Percentiles rank a stretch among this genome's conserved stretches.
Evolutionary conservation across 805 yeast genomes (phyloP).

Genomic region (Wickerhamomyces kurtzmanii): DNA sequence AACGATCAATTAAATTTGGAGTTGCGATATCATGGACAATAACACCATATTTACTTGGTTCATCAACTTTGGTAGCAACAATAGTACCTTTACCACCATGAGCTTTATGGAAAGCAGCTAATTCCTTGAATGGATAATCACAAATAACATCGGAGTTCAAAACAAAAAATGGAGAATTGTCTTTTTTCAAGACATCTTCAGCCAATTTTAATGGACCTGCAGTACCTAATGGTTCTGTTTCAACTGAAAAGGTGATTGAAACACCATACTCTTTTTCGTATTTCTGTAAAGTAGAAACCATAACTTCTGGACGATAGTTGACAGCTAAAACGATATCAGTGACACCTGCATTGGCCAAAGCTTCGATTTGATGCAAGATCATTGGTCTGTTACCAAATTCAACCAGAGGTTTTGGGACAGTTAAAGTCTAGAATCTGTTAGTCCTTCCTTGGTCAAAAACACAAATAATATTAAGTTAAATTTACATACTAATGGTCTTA

Average conservation of each 20-base stretch:
- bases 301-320: constrained; percentile 98
- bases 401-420: constrained; percentile 93
- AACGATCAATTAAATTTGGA: constrained; percentile 93
- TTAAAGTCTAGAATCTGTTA: too few relatives aligned
- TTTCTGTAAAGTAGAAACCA: constrained; percentile 91
- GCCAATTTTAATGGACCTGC: constrained; percentile 99
- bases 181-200: constrained; percentile 87
- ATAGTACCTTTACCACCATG: constrained; percentile 99
- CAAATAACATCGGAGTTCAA: constrained; percentile 98
- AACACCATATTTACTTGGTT: constrained; percentile 99
- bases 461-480: neutral
- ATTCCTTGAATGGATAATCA: constrained; percentile 93
- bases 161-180: constrained; percentile 93
- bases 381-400: constrained; percentile 99
- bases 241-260: constrained; percentile 91
- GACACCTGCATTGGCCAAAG: constrained; percentile 96
- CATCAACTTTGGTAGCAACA: constrained; percentile 99
- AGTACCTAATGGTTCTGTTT: constrained; percentile 98
- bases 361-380: constrained; percentile 98
- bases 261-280: constrained; percentile 95
- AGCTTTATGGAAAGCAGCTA: constrained; percentile 84
- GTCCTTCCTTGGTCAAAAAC: neutral
- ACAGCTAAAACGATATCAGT: constrained; percentile 98
- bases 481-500: constrained; percentile 98
- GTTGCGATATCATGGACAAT: constrained; percentile 95